Evolutionary conservation across 371 early-diverging fungal genomes (phyloP).

Genomic region (Fennellomyces sp.): DNA sequence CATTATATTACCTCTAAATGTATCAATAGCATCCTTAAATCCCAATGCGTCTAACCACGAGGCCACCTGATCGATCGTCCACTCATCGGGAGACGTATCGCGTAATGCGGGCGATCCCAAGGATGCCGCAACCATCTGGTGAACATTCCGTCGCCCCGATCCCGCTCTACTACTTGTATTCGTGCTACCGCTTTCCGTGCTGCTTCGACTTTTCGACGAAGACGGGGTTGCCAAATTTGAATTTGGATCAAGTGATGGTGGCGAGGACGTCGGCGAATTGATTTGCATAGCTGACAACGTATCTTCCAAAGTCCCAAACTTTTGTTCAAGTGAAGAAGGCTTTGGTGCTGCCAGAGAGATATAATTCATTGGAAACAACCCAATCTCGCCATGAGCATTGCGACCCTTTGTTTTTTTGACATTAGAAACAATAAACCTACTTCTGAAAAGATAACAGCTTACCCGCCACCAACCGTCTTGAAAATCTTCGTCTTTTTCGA

Average conservation of each 20-base stretch:
- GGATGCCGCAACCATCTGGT: constrained; percentile 7
- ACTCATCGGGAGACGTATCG: constrained; percentile 38
- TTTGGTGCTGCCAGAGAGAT: constrained; percentile 39
- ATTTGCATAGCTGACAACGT: not conserved
- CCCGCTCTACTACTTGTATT: constrained; percentile 9
- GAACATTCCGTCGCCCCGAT: constrained; percentile 13
- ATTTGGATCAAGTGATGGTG: not conserved
- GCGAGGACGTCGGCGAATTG: not conserved
- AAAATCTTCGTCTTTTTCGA: constrained; percentile 80
- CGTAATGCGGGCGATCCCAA: constrained; percentile 10
- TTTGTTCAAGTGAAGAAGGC: constrained; percentile 21
- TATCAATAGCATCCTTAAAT: constrained; percentile 51
- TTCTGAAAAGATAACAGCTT: constrained; percentile 6
- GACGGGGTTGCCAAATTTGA: not conserved
- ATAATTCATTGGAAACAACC: constrained; percentile 81
- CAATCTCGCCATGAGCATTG: constrained; percentile 67
- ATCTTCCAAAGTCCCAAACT: not conserved
- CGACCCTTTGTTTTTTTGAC: constrained; percentile 32
- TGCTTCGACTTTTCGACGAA: not conserved
- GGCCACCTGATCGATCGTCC: constrained; percentile 49
- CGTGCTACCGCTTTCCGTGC: not conserved
- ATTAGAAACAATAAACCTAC: not conserved
- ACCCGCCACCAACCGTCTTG: constrained; percentile 91
- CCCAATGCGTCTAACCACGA: constrained; percentile 53
- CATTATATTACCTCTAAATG: constrained; percentile 57